Evolutionary conservation across 2,329 filamentous ascomycete species (phyloP), one percentile per base, ranked within the genome.

Genomic region (Nakataea oryzae): DNA sequence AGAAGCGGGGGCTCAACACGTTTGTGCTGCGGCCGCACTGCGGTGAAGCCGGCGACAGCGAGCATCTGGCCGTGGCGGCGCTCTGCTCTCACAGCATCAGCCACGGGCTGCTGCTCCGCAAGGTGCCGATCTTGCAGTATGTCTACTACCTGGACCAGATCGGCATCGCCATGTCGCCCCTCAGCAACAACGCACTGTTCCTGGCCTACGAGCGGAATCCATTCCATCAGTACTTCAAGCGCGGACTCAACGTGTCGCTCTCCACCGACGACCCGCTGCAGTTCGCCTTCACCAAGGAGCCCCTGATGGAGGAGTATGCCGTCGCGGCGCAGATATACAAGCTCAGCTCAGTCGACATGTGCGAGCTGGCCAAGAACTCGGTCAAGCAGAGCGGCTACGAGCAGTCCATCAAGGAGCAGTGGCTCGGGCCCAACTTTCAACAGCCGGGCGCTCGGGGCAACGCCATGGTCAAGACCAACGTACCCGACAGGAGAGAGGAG

Each of bases 241-340:
- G 95, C 62, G 95, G 95, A 0, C 77, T 99, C 60, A 99, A 99
- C 71, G 93, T 99, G 8, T 97, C 93, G 1, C 79, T 99, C 6
- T 97, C 93, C 1, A 97, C 95, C 0, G 95, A 99, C 70, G 95
- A 99, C 72, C 95, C 95, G 27, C 81, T 99, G 58, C 95, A 99
- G 71, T 99, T 99, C 72, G 95, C 95, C 2, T 99, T 97, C 72
- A 99, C 95, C 7, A 99, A 97, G 70, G 95, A 99, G 74, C 95
- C 95, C 1, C 77, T 99, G 63, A 99, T 99, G 67, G 95, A 99
- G 74, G 95, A 99, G 72, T 99, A 99, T 71, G 93, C 93, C 0
- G 95, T 99, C 11, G 95, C 95, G 3, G 95, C 95, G 5, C 95
- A 99, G 75, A 99, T 99, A 63, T 99, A 97, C 78, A 97, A 97